These are phyloP conservation scores for Pseudopyrenochaeta lycopersici DNA, from an alignment of 2,329 filamentous ascomycete species.

Conservation along the genomic window DNA sequence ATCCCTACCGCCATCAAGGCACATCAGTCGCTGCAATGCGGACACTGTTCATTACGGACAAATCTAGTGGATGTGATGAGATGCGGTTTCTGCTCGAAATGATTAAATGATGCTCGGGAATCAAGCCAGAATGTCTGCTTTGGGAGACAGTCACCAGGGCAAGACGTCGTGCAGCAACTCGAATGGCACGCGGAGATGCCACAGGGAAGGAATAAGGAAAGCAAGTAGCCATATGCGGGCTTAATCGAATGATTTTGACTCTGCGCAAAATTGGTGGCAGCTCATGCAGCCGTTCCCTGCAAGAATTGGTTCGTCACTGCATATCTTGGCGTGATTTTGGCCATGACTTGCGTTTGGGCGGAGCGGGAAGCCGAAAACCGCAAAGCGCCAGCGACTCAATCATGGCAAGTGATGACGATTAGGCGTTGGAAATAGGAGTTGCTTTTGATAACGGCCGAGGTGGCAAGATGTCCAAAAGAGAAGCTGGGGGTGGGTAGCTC, in stretches of 20 bases:
- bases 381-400: slow-evolving; percentile 6
- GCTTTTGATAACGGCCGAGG: background rate
- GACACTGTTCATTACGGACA: slow-evolving; percentile 17
- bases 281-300: slow-evolving; percentile 25
- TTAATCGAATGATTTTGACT: slow-evolving; percentile 28
- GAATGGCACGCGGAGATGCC: slow-evolving; percentile 15
- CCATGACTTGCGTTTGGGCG: slow-evolving; percentile 29
- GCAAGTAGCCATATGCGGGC: slow-evolving; percentile 24
- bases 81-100: slow-evolving; percentile 17
- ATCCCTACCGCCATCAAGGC: slow-evolving; percentile 7
- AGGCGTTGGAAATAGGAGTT: background rate
- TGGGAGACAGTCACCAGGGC: slow-evolving; percentile 18
- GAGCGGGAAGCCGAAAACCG: slow-evolving; percentile 20
- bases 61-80: slow-evolving; percentile 28
- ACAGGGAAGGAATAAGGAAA: slow-evolving; percentile 25
- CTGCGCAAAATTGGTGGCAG: slow-evolving; percentile 28
- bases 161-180: slow-evolving; percentile 18
- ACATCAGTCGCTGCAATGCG: slow-evolving; percentile 15
- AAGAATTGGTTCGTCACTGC: slow-evolving; percentile 27
- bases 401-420: slow-evolving; percentile 1
- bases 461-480: background rate
- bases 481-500: background rate
- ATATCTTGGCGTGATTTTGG: slow-evolving; percentile 41
- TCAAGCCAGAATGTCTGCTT: slow-evolving; percentile 20
- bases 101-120: slow-evolving; percentile 12